phyloP scores from a whole-genome alignment of 208 protist species.

The Balamuthia mandrillaris region DNA sequence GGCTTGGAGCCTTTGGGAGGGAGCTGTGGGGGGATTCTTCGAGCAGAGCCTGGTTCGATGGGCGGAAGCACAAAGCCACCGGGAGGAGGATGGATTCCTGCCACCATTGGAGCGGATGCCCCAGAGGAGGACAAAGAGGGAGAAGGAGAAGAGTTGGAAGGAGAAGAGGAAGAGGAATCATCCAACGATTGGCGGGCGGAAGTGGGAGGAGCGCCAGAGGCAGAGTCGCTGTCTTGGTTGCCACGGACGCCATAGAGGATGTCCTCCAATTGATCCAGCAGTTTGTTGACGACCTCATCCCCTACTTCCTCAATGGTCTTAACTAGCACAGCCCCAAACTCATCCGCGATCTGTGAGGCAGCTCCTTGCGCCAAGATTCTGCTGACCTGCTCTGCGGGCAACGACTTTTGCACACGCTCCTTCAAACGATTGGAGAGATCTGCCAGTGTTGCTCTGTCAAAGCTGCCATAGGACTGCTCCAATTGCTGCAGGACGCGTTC shows the following conservation, averaged over 20 bases:
- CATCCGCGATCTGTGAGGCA: neutral
- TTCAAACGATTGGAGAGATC: too few relatives aligned
- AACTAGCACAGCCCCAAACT: neutral
- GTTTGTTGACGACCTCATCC: neutral
- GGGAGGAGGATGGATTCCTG: too few relatives aligned
- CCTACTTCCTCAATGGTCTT: neutral
- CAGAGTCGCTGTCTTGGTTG: neutral
- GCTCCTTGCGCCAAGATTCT: slow-evolving; percentile 19
- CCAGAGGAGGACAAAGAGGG: too few relatives aligned
- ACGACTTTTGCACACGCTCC: neutral
- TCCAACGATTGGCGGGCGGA: too few relatives aligned
- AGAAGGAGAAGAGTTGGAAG: too few relatives aligned
- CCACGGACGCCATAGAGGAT: slow-evolving; percentile 26
- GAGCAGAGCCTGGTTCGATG: too few relatives aligned
- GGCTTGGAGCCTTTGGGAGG: neutral
- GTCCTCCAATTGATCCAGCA: slow-evolving; percentile 12
- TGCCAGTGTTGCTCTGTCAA: too few relatives aligned
- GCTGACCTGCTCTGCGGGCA: neutral
- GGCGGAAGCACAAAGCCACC: too few relatives aligned
- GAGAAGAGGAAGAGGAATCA: too few relatives aligned
- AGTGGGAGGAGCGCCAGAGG: neutral
- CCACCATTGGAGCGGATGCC: too few relatives aligned
- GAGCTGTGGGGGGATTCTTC: neutral
- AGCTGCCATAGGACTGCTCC: too few relatives aligned
- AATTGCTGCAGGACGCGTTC: neutral